phyloP scores from a whole-genome alignment of 2,329 filamentous ascomycete genomes.

The Aspergillus felis region DNA sequence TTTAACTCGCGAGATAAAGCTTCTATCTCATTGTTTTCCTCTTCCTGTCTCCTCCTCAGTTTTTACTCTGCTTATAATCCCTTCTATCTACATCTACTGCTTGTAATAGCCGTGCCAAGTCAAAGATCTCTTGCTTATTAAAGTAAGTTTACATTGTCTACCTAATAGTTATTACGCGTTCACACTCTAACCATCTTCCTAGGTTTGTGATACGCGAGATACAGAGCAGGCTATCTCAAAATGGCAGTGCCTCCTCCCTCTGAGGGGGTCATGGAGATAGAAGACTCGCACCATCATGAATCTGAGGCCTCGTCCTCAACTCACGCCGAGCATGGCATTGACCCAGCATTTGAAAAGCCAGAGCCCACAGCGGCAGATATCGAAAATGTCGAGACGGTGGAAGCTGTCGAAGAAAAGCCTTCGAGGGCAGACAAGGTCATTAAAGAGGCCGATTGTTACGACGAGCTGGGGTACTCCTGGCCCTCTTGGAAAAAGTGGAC shows the following conservation, averaged over 20 bases:
- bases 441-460: conserved; percentile 59
- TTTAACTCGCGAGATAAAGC: not conserved
- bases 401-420: too few species aligned
- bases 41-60: not conserved
- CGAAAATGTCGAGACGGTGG: conserved; percentile 20
- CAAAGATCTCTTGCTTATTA: not conserved
- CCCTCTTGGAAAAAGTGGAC: conserved; percentile 64
- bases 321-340: conserved; percentile 24
- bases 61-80: not conserved
- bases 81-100: not conserved
- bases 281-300: conserved; percentile 23
- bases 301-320: conserved; percentile 33
- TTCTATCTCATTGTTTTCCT: conserved; percentile 1
- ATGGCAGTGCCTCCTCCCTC: conserved; percentile 18
- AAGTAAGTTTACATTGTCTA: not conserved
- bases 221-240: not conserved
- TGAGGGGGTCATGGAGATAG: conserved; percentile 14
- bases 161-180: not conserved
- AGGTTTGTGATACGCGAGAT: not conserved
- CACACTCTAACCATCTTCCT: not conserved
- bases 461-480: conserved; percentile 62
- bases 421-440: conserved; percentile 19
- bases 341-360: conserved; percentile 18
- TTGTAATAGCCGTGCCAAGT: not conserved
- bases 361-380: conserved; percentile 18